Base-by-base conservation (phyloP, 805 yeast species). In the Candida pseudofarinosa region DNA sequence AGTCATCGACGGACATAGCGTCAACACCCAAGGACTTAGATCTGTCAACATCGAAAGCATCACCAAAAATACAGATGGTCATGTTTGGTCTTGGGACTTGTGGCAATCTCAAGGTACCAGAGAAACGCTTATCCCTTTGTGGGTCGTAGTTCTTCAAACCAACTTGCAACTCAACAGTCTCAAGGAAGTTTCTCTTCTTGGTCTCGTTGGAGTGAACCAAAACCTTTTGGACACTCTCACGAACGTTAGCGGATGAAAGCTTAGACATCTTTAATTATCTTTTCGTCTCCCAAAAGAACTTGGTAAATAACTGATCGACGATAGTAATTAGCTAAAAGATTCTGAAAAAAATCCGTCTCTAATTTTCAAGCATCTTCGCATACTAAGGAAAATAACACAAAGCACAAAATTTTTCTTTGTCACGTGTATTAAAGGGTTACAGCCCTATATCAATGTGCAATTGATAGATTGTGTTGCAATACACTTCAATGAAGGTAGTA, bases 121-220 rank as follows among this genome's bases (percentile, higher is more conserved):
- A 91, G 97, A 93, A 93, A 89, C 99, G 98, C 90, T 93, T 93
- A 80, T 93, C 99, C 88, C 99, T 90, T 83, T 93, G 99, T 72
- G 99, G 98, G 76, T 93, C 99, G 79, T 93, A 93, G 96, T 93
- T 93, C 90, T 93, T 93, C 66, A 93, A 84, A 77, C 99, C 99
- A 70, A 93, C 96, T 81, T 93, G 99, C 73, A 93, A 83, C 81
- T 93, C 99, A 67, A 93, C 90, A 76, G 99, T 91, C 85, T 93
- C 99, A 78, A 91, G 86, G 81, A 93, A 93, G 96, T 93, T 93
- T 85, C 99, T 90, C 97, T 93, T 91, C 88, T 93, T 93, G 79
- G 91, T 85, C 76, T 86, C 93, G 73, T 71, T 81, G 65, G 98
- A 88, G 83, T 72, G 81, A 70, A 83, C 85, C 74, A 93, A 79